Percentiles rank a stretch among this genome's conserved stretches.
These are phyloP conservation scores for Rhodotorula sp. DNA, from an alignment of 1,284 basidiomycete genomes.

Conservation along the genomic window DNA sequence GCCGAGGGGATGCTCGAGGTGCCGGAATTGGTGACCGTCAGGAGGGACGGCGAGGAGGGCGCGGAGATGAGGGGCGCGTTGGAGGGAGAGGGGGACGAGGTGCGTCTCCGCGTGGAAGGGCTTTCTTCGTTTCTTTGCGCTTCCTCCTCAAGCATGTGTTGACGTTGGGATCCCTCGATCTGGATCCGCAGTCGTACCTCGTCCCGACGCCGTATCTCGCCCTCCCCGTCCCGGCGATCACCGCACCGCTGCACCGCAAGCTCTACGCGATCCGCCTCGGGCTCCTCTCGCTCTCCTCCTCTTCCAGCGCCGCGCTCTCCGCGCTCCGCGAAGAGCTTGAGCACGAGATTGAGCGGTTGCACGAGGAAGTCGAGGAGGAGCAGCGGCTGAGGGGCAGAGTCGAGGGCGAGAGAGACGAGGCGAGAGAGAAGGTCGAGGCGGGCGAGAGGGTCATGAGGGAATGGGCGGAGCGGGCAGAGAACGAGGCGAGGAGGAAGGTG, in stretches of 20 bases:
- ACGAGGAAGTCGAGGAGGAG: conserved; percentile 12
- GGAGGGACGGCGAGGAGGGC: conserved; percentile 1
- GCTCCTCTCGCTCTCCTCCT: conserved; percentile 16
- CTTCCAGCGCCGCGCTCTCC: neutral
- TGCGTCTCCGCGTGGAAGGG: neutral
- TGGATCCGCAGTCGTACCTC: conserved; percentile 15
- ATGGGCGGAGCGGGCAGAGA: conserved; percentile 6
- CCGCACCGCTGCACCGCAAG: conserved; percentile 20
- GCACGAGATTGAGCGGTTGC: conserved; percentile 12
- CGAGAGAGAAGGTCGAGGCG: neutral
- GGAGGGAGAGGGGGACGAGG: conserved; percentile 10
- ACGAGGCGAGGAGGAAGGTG: neutral
- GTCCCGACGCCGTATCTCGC: conserved; percentile 32
- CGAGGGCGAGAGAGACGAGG: conserved; percentile 9
- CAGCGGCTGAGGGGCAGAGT: neutral
- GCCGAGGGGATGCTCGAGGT: conserved; percentile 17
- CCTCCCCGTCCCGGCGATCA: conserved; percentile 13
- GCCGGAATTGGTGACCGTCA: conserved; percentile 1
- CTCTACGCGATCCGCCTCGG: conserved; percentile 32
- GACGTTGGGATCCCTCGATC: too few relatives aligned
- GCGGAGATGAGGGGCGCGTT: conserved; percentile 16
- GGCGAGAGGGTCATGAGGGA: conserved; percentile 26
- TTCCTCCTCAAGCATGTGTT: accelerated
- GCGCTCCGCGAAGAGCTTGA: conserved; percentile 11
- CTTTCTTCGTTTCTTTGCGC: neutral